Evolutionary conservation across 371 early-diverging fungal species (phyloP).

Genomic region (Mucor circinelloides): DNA sequence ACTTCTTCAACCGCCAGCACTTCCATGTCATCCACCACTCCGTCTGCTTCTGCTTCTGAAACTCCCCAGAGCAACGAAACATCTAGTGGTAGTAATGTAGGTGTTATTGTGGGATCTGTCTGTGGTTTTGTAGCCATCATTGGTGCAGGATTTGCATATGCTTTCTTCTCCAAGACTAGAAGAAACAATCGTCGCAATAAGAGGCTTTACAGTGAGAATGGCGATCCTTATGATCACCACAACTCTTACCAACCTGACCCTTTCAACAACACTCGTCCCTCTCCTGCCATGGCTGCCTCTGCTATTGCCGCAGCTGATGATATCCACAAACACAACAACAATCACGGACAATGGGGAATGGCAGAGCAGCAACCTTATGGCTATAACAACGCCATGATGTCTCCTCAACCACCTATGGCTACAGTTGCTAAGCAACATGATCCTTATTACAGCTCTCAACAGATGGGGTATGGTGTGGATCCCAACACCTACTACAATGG

Average conservation of each 20-base stretch:
- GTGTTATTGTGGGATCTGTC: conserved; percentile 46
- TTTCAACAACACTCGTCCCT: conserved; percentile 26
- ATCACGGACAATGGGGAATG: conserved; percentile 10
- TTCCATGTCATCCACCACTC: background rate
- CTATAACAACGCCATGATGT: conserved; percentile 8
- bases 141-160: conserved; percentile 43
- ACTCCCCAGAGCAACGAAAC: background rate
- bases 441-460: conserved; percentile 19
- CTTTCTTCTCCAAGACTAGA: conserved; percentile 41
- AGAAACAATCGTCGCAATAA: conserved; percentile 34
- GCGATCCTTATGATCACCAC: conserved; percentile 6
- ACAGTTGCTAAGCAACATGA: conserved; percentile 15
- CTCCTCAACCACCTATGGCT: conserved; percentile 16
- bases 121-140: conserved; percentile 44
- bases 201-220: conserved; percentile 27
- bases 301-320: conserved; percentile 20
- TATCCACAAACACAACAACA: background rate
- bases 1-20: background rate
- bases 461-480: conserved; percentile 12
- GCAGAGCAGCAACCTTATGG: conserved; percentile 1
- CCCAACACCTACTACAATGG: conserved; percentile 9
- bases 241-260: conserved; percentile 4
- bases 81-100: conserved; percentile 26
- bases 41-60: background rate
- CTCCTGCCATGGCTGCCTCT: conserved; percentile 39